Base-by-base conservation (phyloP, 1,139 yeast species). In the Saccharomyces hybrid region DNA sequence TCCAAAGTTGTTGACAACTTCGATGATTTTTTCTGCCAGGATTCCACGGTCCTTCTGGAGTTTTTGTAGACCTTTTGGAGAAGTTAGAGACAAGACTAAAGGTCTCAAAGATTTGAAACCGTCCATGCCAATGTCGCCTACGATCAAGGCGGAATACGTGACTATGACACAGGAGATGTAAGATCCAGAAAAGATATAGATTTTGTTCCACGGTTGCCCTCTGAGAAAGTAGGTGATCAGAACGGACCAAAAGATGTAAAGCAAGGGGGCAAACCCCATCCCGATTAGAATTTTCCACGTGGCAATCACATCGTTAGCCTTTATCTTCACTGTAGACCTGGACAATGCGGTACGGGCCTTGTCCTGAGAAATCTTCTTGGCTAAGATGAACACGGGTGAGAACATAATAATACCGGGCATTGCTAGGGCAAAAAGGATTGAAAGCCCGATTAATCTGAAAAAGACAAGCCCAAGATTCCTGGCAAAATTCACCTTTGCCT, bases 81-180 rank as follows among this genome's bases (percentile, higher is more conserved):
- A 78, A 4, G 79, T 79, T 46, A 91, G 72, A 1, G 96, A 86
- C 47, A 90, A 73, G 67, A 89, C 86, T 51, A 91, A 73, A 0
- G 98, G 97, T 59, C 90, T 78, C 58, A 91, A 73, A 5, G 95
- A 84, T 67, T 90, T 89, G 70, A 86, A 81, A 52, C 88, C 76
- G 68, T 93, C 98, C 81, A 88, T 78, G 19, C 99, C 98, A 60
- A 86, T 88, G 71, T 93, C 99, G 52, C 99, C 98, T 54, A 90
- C 83, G 26, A 88, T 77, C 60, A 93, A 76, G 0, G 98, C 96
- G 26, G 96, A 83, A 68, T 88, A 91, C 0, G 97, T 88, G 28
- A 91, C 82, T 44, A 79, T 68, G 0, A 86, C 89, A 55, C 93
- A 67, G 3, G 68, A 54, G 9, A 66, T 54, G 56, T 73, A 73